A percentile compares a stretch with the other conserved stretches of the same genome.
phyloP scores from a whole-genome alignment of 192 early-diverging fungal genomes.

The Gryganskiella cystojenkinii region DNA sequence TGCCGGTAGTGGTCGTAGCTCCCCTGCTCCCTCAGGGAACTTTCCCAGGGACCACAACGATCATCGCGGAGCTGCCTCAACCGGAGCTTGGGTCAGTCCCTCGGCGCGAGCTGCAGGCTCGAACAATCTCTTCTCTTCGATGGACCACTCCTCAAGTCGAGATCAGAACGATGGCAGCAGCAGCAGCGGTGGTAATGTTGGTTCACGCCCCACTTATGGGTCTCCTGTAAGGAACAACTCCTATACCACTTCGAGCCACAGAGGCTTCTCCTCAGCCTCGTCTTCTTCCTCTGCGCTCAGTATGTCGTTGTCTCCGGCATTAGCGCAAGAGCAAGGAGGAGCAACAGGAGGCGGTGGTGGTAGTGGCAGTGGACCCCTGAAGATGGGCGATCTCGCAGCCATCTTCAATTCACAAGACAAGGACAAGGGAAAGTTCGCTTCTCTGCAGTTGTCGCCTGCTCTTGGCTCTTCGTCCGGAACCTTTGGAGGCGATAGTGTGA shows the following conservation, averaged over 20 bases:
- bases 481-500: conserved; percentile 12
- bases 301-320: background rate
- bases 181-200: background rate
- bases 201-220: too few species aligned
- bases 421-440: conserved; percentile 39
- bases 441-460: conserved; percentile 34
- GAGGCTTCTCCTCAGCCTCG: background rate
- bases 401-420: conserved; percentile 25
- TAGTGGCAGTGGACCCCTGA: conserved; percentile 47
- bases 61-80: too few species aligned
- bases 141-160: background rate
- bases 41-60: too few species aligned
- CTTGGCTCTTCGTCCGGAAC: conserved; percentile 18
- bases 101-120: background rate
- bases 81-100: conserved; percentile 5
- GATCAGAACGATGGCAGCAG: background rate
- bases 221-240: background rate
- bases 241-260: background rate
- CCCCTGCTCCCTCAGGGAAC: conserved; percentile 34
- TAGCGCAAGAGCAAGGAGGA: background rate
- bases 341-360: background rate
- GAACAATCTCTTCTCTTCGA: too few species aligned
- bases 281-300: background rate
- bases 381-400: conserved; percentile 42
- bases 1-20: too few species aligned